phyloP scores from a whole-genome alignment of 2,329 filamentous ascomycete species.

The Keithomyces neogunnii region DNA sequence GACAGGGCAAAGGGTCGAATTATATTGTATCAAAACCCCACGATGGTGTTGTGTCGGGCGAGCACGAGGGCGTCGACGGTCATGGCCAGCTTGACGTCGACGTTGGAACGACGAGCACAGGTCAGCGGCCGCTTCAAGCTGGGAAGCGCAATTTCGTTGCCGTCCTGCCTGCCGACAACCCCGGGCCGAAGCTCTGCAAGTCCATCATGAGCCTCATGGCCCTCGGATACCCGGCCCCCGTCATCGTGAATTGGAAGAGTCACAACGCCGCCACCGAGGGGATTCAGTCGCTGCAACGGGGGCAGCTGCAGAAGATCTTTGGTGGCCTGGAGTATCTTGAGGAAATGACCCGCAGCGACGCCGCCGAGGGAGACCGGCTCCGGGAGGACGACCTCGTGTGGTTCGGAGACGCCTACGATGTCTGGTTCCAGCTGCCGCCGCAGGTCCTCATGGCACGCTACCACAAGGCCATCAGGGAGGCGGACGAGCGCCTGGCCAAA shows the following conservation, averaged over 20 bases:
- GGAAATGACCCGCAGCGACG: conserved; percentile 3
- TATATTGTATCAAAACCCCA: too few species aligned
- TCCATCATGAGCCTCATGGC: conserved; percentile 11
- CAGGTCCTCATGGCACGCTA: conserved; percentile 16
- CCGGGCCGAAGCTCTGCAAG: conserved; percentile 15
- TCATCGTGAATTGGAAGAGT: conserved; percentile 15
- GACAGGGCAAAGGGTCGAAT: too few species aligned
- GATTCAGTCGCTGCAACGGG: background rate
- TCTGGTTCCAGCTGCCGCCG: conserved; percentile 20
- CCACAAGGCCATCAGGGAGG: background rate
- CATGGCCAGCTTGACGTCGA: too few species aligned
- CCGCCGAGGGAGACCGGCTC: conserved; percentile 4
- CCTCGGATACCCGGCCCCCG: conserved; percentile 13
- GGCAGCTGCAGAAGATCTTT: conserved; percentile 14
- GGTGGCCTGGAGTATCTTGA: conserved; percentile 14
- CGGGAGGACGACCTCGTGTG: conserved; percentile 14
- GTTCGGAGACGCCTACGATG: conserved; percentile 18
- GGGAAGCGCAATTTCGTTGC: too few species aligned
- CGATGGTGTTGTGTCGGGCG: too few species aligned
- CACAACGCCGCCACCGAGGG: conserved; percentile 2
- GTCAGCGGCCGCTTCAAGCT: too few species aligned
- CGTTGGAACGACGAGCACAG: too few species aligned
- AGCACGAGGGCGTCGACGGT: too few species aligned
- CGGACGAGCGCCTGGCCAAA: conserved; percentile 10
- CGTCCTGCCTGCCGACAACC: conserved; percentile 3